These are phyloP conservation scores for Kwoniella botswanensis DNA, from an alignment of 768 basidiomycete species.

Conservation along the genomic window DNA sequence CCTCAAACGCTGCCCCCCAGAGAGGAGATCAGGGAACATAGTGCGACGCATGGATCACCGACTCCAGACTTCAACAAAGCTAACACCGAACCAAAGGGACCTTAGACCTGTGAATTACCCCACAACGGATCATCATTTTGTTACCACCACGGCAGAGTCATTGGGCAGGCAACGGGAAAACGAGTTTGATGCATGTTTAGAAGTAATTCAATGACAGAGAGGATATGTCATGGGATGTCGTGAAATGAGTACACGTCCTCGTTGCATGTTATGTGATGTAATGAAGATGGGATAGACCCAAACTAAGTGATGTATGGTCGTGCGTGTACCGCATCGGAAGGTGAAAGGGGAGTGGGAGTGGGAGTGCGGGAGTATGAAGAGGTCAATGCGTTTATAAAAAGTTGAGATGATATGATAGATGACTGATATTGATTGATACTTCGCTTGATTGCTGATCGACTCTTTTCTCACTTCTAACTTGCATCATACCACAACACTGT, in stretches of 20 bases:
- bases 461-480: background rate
- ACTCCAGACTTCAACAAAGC: background rate
- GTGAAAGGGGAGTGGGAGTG: conserved; percentile 2
- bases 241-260: background rate
- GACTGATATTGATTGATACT: background rate
- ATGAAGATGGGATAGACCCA: background rate
- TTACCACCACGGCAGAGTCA: background rate
- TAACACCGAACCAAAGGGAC: background rate
- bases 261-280: background rate
- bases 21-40: too few species aligned
- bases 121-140: background rate
- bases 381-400: conserved; percentile 3
- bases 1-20: background rate
- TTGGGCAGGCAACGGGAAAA: background rate
- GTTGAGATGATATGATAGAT: background rate
- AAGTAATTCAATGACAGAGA: background rate
- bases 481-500: background rate
- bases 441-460: background rate
- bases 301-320: background rate
- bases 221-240: background rate
- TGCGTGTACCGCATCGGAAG: background rate
- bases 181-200: background rate
- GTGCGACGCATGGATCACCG: background rate
- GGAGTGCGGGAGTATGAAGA: background rate
- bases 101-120: background rate